Base-by-base conservation (phyloP, 139 green algal genomes). In the Mesotaenium endlicherianum region DNA sequence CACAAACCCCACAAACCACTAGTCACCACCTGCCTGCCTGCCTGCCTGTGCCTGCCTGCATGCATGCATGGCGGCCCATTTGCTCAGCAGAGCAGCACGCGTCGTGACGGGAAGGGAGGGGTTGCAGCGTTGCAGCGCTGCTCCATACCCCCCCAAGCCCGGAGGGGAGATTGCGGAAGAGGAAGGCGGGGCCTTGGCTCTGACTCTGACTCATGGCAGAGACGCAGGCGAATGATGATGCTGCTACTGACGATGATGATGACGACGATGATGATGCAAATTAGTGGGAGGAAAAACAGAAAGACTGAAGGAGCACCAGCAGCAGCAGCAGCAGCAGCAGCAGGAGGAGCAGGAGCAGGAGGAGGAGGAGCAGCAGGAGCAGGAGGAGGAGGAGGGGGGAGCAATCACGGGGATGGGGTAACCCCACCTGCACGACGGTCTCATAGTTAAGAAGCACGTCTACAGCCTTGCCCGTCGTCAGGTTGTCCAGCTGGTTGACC, bases 401-500 rank as follows among this genome's bases (percentile, higher is more conserved):
- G 67, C 20, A 20, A 20, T 76, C n/a, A 64, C 53, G 26, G 53
- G 53, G n/a, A n/a, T n/a, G n/a, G n/a, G n/a, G 0, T 41, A 20
- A 26, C 3, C 72, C 39, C n/a, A 87, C 81, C 81, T 87, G 81
- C 39, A 88, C 31, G 34, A 98, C 95, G 0, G 95, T 97, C 89
- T 98, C 94, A 75, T 94, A 94, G 85, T 97, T 97, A 16, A 98
- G 90, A 64, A 99, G 91, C 1, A 94, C 93, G 75, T 99, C 96
- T 55, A 99, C 92, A 0, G 94, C 93, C 82, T 95, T 94, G 74
- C 89, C 92, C 50, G 90, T 97, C 58, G 93, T 94, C 17, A 92
- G 70, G 45, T 97, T 95, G 91, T 99, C 95, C 69, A 97, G 89
- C 26, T 90, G 58, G 69, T 97, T 97, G 1, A 97, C 94, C 68